Conservation (phyloP, 2,329 filamentous ascomycete genomes). For the Fusarium aywerte region DNA sequence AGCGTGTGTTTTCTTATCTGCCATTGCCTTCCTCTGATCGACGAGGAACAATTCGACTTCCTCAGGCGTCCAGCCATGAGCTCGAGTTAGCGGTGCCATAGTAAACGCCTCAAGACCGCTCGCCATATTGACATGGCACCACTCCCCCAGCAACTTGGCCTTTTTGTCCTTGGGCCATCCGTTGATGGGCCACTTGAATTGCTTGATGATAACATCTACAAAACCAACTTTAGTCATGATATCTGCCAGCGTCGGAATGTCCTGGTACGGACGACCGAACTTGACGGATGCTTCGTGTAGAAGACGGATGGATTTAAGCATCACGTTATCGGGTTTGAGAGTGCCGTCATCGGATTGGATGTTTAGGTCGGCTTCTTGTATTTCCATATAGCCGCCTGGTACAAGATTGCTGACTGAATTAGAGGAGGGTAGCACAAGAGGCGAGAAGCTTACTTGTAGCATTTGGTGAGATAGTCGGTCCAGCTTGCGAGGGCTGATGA, state of each 20-base stretch:
- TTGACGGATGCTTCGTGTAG: constrained; percentile 41
- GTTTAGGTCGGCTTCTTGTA: constrained; percentile 31
- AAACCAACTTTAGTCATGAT: constrained; percentile 37
- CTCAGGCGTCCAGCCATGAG: constrained; percentile 23
- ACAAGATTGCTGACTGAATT: constrained; percentile 27
- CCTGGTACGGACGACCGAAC: constrained; percentile 32
- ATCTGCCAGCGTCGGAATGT: constrained; percentile 26
- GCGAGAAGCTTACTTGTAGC: background rate
- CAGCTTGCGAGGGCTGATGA: constrained; percentile 21
- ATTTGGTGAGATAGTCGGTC: constrained; percentile 9
- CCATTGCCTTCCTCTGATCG: constrained; percentile 27
- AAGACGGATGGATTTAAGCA: constrained; percentile 37
- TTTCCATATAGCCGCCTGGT: constrained; percentile 34
- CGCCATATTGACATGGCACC: constrained; percentile 26
- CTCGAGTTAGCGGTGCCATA: constrained; percentile 33
- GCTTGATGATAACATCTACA: constrained; percentile 22
- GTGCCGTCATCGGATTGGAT: constrained; percentile 35
- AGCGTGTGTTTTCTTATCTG: constrained; percentile 7
- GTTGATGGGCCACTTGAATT: constrained; percentile 39
- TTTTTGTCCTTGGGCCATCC: constrained; percentile 32
- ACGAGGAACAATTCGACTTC: constrained; percentile 24
- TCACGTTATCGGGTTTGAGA: constrained; percentile 24
- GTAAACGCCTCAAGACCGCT: constrained; percentile 34
- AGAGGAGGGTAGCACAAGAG: accelerated
- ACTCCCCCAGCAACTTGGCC: constrained; percentile 31